Base-by-base conservation (phyloP, 192 early-diverging fungal species). In the Coemansia sp. region DNA sequence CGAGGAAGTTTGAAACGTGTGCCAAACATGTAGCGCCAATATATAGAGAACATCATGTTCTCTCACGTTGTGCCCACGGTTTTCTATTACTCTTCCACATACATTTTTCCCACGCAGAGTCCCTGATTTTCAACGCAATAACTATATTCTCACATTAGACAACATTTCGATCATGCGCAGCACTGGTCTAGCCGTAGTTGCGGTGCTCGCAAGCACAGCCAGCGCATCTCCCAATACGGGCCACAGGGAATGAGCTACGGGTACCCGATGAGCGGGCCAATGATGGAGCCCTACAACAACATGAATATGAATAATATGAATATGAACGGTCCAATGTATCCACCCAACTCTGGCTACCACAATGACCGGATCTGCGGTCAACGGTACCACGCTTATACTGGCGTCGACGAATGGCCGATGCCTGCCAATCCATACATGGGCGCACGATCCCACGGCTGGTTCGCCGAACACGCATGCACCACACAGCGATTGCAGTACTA, bases 321-420 rank as follows among this genome's bases (percentile, higher is more conserved):
- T n/a, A 39, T 39, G 38, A 59, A 56, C 45, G 67, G 68, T 7
- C 58, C 62, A 35, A 77, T 77, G 74, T 68, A 64, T 48, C 70
- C 64, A 61, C 63, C 63, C 35, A 57, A 50, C 32, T 45, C 50
- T 11, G 37, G 47, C 61, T 66, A 65, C 48, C 51, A 39, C 57
- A 60, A 47, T 61, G 55, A 59, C 11, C 58, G 56, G 29, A 66
- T 69, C 60, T 70, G 76, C 48, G 76, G 70, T 3, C 70, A 72
- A 35, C 67, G 76, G 19, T 78, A 69, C 61, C 66, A 73, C 14
- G 70, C 70, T 0, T 67, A 78, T 18, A 64, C 76, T 11, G 57
- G 57, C 26, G 62, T 54, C 60, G 70, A 78, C 57, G 66, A 66
- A 49, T 78, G 70, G 70, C 70, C 76, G 9, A 61, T 78, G 43